These are phyloP conservation scores for Leucocoprinus birnbaumii DNA, from an alignment of 768 basidiomycete species.

Conservation along the genomic window DNA sequence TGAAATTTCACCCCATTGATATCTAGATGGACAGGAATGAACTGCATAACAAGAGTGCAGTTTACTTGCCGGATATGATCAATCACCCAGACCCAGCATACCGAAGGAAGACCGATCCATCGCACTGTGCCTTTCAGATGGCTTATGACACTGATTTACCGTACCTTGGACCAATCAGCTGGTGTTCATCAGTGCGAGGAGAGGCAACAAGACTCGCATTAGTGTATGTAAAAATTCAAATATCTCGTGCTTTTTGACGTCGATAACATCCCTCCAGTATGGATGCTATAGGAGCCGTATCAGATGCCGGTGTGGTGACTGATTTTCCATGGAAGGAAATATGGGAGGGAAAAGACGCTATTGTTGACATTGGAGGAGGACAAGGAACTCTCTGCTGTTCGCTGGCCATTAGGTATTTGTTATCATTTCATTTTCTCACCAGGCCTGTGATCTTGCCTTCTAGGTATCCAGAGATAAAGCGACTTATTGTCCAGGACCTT, in stretches of 20 bases:
- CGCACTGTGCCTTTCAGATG: conserved; percentile 19
- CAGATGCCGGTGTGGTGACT: conserved; percentile 33
- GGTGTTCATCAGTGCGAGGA: conserved; percentile 33
- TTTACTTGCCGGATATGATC: conserved; percentile 29
- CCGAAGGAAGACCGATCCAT: conserved; percentile 28
- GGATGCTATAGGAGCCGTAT: conserved; percentile 34
- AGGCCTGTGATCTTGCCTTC: too few relatives aligned
- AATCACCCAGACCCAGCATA: conserved; percentile 31
- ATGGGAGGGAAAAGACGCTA: conserved; percentile 31
- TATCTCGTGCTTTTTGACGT: not conserved
- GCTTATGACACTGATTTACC: conserved; percentile 31
- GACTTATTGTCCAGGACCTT: conserved; percentile 35
- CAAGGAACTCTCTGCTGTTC: conserved; percentile 37
- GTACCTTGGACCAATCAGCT: conserved; percentile 33
- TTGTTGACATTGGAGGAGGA: conserved; percentile 39
- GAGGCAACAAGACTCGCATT: conserved; percentile 33
- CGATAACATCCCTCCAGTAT: conserved; percentile 19
- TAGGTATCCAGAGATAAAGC: conserved; percentile 34
- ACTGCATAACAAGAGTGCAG: conserved; percentile 31
- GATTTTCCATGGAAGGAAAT: conserved; percentile 37
- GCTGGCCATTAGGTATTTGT: conserved; percentile 30
- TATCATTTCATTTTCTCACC: too few relatives aligned
- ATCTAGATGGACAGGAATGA: conserved; percentile 25
- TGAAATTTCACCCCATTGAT: not conserved
- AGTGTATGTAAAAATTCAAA: conserved; percentile 20